Conservation (phyloP, 768 basidiomycete species). For the Phanerodontia chrysosporium region DNA sequence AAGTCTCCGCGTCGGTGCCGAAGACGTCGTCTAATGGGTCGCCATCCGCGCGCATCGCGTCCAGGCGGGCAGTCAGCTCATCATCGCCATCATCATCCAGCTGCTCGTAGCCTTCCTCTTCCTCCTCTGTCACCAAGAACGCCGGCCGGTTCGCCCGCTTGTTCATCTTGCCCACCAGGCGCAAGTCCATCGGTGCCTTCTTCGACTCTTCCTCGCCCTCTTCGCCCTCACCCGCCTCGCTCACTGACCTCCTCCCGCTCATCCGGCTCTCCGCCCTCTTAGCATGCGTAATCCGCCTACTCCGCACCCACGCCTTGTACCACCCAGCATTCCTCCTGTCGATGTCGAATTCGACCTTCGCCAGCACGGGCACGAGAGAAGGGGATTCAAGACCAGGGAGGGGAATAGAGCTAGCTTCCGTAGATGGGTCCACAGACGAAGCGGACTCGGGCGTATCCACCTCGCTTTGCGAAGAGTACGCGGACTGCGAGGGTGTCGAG, state of each 20-base stretch:
- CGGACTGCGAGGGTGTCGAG: constrained; percentile 25
- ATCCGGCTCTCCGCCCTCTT: constrained; percentile 48
- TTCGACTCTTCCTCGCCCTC: constrained; percentile 25
- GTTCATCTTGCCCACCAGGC: constrained; percentile 43
- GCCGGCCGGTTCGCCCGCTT: constrained; percentile 32
- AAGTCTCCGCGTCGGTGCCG: constrained; percentile 61
- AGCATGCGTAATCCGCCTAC: constrained; percentile 55
- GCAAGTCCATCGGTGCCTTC: constrained; percentile 43
- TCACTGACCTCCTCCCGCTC: constrained; percentile 18
- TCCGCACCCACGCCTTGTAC: constrained; percentile 82
- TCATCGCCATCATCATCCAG: constrained; percentile 25
- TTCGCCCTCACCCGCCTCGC: not conserved
- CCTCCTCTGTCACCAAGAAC: constrained; percentile 20
- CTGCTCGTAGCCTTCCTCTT: constrained; percentile 29
- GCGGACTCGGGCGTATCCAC: constrained; percentile 55
- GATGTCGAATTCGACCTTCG: constrained; percentile 94
- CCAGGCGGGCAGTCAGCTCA: constrained; percentile 38
- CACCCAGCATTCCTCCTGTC: constrained; percentile 75
- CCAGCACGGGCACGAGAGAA: constrained; percentile 77
- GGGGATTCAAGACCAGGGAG: constrained; percentile 63
- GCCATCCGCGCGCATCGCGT: constrained; percentile 17
- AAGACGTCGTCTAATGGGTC: constrained; percentile 63
- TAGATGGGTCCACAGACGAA: constrained; percentile 20
- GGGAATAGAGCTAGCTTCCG: constrained; percentile 46
- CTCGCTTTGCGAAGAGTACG: constrained; percentile 32